Base-by-base conservation (phyloP, 2,329 filamentous ascomycete genomes). In the Xylaria sp. region DNA sequence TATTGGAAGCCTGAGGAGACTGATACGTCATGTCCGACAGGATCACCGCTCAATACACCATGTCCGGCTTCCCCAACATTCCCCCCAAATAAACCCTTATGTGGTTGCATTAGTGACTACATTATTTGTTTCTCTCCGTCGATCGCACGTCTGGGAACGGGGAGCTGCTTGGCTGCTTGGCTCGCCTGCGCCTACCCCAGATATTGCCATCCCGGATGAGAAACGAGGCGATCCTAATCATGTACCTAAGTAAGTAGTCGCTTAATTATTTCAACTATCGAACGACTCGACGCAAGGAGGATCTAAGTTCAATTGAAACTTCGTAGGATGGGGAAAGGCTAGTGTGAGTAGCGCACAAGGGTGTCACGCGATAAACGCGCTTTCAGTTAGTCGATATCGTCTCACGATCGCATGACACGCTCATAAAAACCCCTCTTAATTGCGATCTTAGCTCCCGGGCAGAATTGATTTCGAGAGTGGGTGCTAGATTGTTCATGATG, bases 351-450 rank as follows among this genome's bases (percentile, higher is more conserved):
- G 38, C 59, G 66, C 63, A 68, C 59, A 31, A 54, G n/a, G 51
- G 57, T 38, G 63, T 68, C 66, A 68, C 66, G 63, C 66, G 66
- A 68, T 53, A 62, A 28, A 59, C 63, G 53, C 59, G 51, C 62
- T 59, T 68, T 59, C 46, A 63, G 53, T 65, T 68, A 68, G 66
- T 57, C 46, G 59, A 46, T 42, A 49, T 68, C 63, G 63, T 66
- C 54, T 59, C 58, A 66, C 63, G 66, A 66, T 68, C 63, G 59
- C 58, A 66, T 66, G 66, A 66, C 49, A 61, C 51, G 62, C 42
- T 48, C 56, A 26, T 23, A 56, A n/a, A 48, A 42, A 42, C 23
- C 56, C 53, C 38, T 51, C 40, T 51, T 33, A 54, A 15, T 38
- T 48, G 42, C 42, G 17, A 65, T 40, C 49, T 26, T 23, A 26